These are phyloP conservation scores for Talaromyces atroroseus DNA, from an alignment of 2,329 filamentous ascomycete species.

Conservation along the genomic window DNA sequence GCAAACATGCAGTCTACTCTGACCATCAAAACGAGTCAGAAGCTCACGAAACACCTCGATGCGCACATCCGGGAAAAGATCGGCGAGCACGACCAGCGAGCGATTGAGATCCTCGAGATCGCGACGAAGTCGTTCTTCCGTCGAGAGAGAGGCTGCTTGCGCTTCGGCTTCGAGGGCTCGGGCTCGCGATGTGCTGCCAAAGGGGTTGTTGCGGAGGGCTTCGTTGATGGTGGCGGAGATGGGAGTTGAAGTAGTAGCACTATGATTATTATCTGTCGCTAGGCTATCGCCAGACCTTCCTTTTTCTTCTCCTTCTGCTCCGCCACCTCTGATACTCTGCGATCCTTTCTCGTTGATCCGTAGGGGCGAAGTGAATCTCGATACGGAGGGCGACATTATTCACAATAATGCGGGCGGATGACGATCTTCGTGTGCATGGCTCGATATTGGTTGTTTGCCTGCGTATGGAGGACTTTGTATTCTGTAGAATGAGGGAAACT, in stretches of 20 bases:
- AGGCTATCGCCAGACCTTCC: not conserved
- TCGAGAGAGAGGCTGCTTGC: conserved; percentile 12
- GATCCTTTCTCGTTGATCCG: conserved; percentile 13
- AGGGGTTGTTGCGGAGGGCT: conserved; percentile 42
- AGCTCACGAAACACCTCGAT: conserved; percentile 46
- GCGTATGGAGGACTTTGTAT: not conserved
- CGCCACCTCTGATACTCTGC: not conserved
- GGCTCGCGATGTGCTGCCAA: conserved; percentile 29
- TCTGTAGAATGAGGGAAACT: not conserved
- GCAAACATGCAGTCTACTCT: conserved; percentile 43
- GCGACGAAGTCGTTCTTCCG: conserved; percentile 25
- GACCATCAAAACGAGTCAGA: conserved; percentile 41
- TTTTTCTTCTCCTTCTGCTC: not conserved
- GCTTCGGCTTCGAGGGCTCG: conserved; percentile 19
- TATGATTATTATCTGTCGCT: not conserved
- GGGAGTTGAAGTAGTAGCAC: not conserved
- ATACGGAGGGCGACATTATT: conserved; percentile 21
- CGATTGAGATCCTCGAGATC: conserved; percentile 39
- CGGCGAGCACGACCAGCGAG: conserved; percentile 35
- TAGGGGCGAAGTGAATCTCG: conserved; percentile 28
- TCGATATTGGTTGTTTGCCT: not conserved
- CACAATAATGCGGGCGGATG: not conserved
- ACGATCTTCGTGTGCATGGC: not conserved
- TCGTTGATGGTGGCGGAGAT: conserved; percentile 32
- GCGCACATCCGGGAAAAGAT: conserved; percentile 43